A percentile compares a stretch with the other conserved stretches of the same genome.
These are phyloP conservation scores for Lepidium didymum DNA, from an alignment of 345 rosid genomes.

Conservation along the genomic window DNA sequence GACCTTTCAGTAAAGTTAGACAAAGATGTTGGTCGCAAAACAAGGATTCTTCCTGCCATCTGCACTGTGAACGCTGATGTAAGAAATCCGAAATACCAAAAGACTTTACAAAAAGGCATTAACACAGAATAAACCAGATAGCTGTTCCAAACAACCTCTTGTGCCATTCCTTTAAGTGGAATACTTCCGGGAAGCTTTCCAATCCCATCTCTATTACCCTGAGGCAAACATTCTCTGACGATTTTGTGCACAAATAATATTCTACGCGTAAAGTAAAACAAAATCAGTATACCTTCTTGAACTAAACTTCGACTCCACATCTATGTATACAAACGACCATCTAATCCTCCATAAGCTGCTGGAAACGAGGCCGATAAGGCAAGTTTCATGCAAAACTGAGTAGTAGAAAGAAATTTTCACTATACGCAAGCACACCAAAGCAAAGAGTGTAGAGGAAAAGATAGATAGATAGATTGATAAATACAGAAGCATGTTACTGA, in stretches of 20 bases:
- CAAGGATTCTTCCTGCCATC: conserved; percentile 91
- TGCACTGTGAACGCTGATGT: conserved; percentile 15
- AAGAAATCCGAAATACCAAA: not conserved
- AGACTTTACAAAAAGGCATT: not conserved
- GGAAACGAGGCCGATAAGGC: conserved; percentile 72
- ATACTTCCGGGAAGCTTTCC: conserved; percentile 67
- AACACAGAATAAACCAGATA: not conserved
- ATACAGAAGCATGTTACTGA: not conserved
- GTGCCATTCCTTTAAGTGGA: conserved; percentile 66
- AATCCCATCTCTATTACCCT: conserved; percentile 86
- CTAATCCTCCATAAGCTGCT: conserved; percentile 58
- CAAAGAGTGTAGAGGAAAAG: not conserved
- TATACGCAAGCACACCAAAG: not conserved
- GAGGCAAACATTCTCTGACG: conserved; percentile 10
- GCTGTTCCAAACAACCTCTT: conserved; percentile 40
- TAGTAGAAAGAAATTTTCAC: not conserved
- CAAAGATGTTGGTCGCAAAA: conserved; percentile 63
- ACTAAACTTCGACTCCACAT: conserved; percentile 76
- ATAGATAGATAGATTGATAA: not conserved
- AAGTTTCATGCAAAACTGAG: conserved; percentile 78
- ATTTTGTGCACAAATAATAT: not conserved
- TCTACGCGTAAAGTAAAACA: not conserved
- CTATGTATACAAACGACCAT: conserved; percentile 74
- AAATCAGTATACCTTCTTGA: conserved; percentile 51
- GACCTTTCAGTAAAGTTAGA: conserved; percentile 73